Conservation (phyloP, 371 early-diverging fungal genomes). For the Zychaea mexicana region DNA sequence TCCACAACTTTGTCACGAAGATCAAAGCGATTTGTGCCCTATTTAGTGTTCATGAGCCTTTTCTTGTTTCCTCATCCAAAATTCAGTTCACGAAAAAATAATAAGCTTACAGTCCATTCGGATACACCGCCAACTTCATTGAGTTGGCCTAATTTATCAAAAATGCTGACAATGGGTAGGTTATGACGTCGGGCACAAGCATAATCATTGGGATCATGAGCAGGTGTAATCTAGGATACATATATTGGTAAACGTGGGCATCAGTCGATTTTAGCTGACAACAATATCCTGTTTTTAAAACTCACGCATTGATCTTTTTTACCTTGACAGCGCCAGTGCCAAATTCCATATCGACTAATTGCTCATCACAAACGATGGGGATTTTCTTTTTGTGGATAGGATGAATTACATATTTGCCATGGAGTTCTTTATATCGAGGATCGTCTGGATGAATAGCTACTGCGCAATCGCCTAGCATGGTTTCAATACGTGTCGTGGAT, state of each 20-base stretch:
- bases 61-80: neutral
- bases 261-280: no score
- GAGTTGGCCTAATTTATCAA: constrained; percentile 84
- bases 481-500: constrained; percentile 98
- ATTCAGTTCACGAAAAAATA: no score
- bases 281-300: neutral
- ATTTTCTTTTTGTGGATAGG: constrained; percentile 81
- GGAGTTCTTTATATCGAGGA: constrained; percentile 76
- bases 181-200: constrained; percentile 88
- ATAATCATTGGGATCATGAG: constrained; percentile 97
- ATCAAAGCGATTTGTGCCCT: constrained; percentile 83
- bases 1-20: constrained; percentile 76
- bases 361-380: constrained; percentile 89
- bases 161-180: constrained; percentile 79
- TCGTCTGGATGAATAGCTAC: constrained; percentile 96
- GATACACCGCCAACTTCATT: constrained; percentile 62
- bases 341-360: constrained; percentile 89
- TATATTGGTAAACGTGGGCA: no score
- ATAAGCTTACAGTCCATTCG: constrained; percentile 49
- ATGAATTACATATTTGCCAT: constrained; percentile 86
- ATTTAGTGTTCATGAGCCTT: constrained; percentile 18
- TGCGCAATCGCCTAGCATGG: constrained; percentile 99
- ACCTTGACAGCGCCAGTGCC: constrained; percentile 99
- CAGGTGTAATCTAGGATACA: constrained; percentile 97
- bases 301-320: neutral